Base-by-base conservation (phyloP, 768 basidiomycete genomes). In the Lactifluus rugatus region DNA sequence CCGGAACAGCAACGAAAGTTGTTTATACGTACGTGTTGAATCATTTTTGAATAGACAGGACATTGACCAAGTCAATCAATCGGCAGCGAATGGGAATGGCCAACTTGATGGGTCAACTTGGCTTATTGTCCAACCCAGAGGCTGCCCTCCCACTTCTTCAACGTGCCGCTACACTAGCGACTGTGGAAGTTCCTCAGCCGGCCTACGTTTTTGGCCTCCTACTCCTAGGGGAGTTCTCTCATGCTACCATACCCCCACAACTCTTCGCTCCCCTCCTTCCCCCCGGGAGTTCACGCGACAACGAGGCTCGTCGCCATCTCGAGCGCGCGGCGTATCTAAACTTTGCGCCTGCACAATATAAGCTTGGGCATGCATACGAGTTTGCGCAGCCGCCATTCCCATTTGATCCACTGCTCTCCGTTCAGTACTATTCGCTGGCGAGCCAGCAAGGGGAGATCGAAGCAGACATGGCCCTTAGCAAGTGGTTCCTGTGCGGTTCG, bases 401-500 rank as follows among this genome's bases (percentile, higher is more conserved):
- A 0, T 96, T 92, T 70, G 94, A 97, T 67, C 83, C 95, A 0
- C 75, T 95, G 17, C 74, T 95, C 37, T 87, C 84, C 54, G 93
- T 98, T 21, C 90, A 94, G 68, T 97, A 91, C 68, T 97, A 97
- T 70, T 78, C 76, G 8, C 74, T 88, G 13, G 91, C 89, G 0
- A 85, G 83, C 56, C 86, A 94, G 70, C 82, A 87, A 58, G 89
- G 90, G 34, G 91, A 96, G 70, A 77, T 80, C 23, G 93, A 97
- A 69, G 95, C 95, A 0, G 93, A 98, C 68, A 94, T 97, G 93
- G 94, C 93, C 2, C 78, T 97, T 53, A 85, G 83, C 70, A 97
- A 96, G 72, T 98, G 95, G 94, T 97, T 96, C 75, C 73, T 98
- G 49, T 94, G 93, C 67, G 94, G 94, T 3, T 83, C 85, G 5